Evolutionary conservation across 2,329 filamentous ascomycete genomes (phyloP).

Genomic region (Fusarium brachygibbosum): DNA sequence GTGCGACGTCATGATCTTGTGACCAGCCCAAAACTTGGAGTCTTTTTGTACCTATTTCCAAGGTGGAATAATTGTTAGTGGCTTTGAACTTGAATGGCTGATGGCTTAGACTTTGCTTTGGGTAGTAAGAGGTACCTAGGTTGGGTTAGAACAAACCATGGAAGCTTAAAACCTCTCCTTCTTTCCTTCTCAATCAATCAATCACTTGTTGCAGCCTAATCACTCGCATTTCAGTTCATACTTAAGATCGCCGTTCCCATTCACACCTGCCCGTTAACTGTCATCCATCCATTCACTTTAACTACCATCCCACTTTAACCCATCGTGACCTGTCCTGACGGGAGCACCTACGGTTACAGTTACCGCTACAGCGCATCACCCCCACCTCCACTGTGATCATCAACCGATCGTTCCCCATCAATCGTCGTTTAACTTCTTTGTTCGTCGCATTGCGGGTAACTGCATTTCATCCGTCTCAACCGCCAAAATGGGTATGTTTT

Average conservation of each 20-base stretch:
- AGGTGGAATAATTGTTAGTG: slow-evolving; percentile 12
- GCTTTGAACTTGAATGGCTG: slow-evolving; percentile 8
- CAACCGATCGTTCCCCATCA: slow-evolving; percentile 23
- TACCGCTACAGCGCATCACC: slow-evolving; percentile 8
- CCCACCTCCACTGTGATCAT: slow-evolving; percentile 27
- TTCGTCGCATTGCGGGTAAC: slow-evolving; percentile 19
- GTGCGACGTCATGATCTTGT: slow-evolving; percentile 45
- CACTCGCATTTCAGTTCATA: slow-evolving; percentile 10
- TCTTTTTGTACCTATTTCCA: slow-evolving; percentile 13
- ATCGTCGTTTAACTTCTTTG: slow-evolving; percentile 17
- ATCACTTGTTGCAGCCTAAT: slow-evolving; percentile 19
- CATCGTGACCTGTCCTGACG: slow-evolving; percentile 22
- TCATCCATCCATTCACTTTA: slow-evolving; percentile 6
- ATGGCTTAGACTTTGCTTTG: slow-evolving; percentile 37
- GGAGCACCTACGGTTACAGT: neutral
- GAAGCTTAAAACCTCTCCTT: slow-evolving; percentile 27
- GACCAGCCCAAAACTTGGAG: slow-evolving; percentile 20
- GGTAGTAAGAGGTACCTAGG: too few species aligned
- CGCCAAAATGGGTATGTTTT: slow-evolving; percentile 45
- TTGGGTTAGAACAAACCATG: slow-evolving; percentile 34
- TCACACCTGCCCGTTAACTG: slow-evolving; percentile 18
- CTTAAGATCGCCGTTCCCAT: slow-evolving; percentile 44
- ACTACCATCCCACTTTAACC: slow-evolving; percentile 17
- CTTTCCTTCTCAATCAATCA: neutral
- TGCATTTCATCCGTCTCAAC: slow-evolving; percentile 19